phyloP scores from a whole-genome alignment of 257 asterid species.

The Phtheirospermum japonicum region DNA sequence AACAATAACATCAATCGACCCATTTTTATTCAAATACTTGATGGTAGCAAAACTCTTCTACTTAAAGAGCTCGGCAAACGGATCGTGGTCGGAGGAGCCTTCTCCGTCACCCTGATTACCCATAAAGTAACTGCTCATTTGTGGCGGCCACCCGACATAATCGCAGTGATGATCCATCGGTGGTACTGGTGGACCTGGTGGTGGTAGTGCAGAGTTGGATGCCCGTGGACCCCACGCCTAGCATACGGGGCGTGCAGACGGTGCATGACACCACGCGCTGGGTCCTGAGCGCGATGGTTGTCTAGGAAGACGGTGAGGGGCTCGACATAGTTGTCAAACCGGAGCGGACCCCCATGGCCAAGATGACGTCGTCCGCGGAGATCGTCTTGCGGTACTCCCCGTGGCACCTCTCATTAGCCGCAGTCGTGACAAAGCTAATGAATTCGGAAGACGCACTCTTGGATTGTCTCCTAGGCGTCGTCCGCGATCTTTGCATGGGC shows the following conservation, averaged over 20 bases:
- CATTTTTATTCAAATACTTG: not conserved
- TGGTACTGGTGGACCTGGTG: not conserved
- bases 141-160: not conserved
- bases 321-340: conserved; percentile 1
- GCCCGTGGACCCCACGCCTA: not conserved
- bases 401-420: not conserved
- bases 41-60: not conserved
- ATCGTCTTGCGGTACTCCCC: not conserved
- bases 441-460: not conserved
- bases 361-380: not conserved
- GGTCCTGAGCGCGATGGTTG: not conserved
- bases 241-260: not conserved
- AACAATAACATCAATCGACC: not conserved
- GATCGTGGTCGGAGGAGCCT: not conserved
- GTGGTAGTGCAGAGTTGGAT: not conserved
- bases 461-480: not conserved
- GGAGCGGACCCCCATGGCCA: not conserved
- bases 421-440: not conserved
- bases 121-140: not conserved
- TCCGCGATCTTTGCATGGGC: not conserved
- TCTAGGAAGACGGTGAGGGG: not conserved
- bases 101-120: not conserved
- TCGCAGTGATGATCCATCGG: not conserved
- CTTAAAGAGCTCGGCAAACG: not conserved
- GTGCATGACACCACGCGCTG: not conserved